These are phyloP conservation scores for Ambrosia hybrid DNA, from an alignment of 140 eudicot genomes.

Conservation along the genomic window DNA sequence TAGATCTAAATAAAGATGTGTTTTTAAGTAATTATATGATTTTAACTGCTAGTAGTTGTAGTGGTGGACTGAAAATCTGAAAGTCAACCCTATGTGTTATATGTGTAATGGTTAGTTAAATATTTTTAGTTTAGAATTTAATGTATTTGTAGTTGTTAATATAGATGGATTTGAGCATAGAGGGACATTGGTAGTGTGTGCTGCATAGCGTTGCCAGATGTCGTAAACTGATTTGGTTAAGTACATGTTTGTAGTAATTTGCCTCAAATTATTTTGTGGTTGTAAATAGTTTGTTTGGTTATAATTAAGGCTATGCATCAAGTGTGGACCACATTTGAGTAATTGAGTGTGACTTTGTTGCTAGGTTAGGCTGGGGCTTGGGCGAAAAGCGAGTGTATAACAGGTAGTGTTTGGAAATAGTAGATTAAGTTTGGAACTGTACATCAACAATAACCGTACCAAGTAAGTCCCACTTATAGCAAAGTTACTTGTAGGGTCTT, in stretches of 20 bases:
- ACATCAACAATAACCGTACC: no score
- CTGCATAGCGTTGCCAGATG: not conserved
- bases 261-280: slow-evolving; percentile 21
- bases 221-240: not conserved
- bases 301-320: not conserved
- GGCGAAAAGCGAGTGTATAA: not conserved
- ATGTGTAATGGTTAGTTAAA: not conserved
- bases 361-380: slow-evolving; percentile 2
- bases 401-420: not conserved
- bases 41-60: not conserved
- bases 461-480: no score
- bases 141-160: not conserved
- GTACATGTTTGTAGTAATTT: slow-evolving; percentile 12
- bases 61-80: slow-evolving; percentile 17
- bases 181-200: not conserved
- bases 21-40: no score
- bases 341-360: slow-evolving; percentile 3
- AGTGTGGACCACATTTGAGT: slow-evolving; percentile 15
- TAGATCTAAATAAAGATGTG: slow-evolving; percentile 15
- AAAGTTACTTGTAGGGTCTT: no score
- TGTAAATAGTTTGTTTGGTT: not conserved
- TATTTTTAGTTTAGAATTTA: not conserved
- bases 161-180: slow-evolving; percentile 6
- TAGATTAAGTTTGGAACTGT: no score
- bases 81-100: slow-evolving; percentile 5